These are phyloP conservation scores for Mycena chlorophos DNA, from an alignment of 768 basidiomycete species.

Conservation along the genomic window DNA sequence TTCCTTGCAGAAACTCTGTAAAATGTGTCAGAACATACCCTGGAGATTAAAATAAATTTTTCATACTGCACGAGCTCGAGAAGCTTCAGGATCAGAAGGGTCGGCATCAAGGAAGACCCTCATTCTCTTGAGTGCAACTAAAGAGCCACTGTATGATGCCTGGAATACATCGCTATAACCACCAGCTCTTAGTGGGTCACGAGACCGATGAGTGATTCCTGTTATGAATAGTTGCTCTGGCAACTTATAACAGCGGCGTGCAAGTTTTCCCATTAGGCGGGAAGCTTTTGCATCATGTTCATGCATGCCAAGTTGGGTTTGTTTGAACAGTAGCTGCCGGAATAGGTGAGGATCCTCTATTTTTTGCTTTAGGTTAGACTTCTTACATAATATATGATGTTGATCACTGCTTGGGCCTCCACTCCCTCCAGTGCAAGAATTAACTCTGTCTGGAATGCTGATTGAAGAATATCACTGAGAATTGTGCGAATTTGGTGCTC, in stretches of 20 bases:
- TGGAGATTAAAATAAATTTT: background rate
- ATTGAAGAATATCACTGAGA: background rate
- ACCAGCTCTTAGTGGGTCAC: background rate
- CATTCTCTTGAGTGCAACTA: background rate
- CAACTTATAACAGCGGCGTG: background rate
- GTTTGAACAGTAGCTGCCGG: background rate
- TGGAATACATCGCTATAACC: background rate
- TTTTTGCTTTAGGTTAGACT: background rate
- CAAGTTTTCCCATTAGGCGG: background rate
- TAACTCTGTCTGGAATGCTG: background rate
- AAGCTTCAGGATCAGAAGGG: background rate
- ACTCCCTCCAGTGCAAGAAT: background rate
- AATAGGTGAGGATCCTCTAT: background rate
- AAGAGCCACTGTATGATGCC: background rate
- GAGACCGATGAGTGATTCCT: background rate
- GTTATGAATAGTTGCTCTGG: background rate
- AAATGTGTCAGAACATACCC: background rate
- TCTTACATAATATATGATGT: background rate
- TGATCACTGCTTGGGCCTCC: background rate
- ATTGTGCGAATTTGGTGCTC: background rate
- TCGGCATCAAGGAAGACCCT: background rate
- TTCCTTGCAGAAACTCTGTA: slow-evolving; percentile 25
- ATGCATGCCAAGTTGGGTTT: background rate
- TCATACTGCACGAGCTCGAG: background rate
- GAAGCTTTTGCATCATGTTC: background rate